phyloP scores from a whole-genome alignment of 192 early-diverging fungal species.

The Radiomyces spectabilis region DNA sequence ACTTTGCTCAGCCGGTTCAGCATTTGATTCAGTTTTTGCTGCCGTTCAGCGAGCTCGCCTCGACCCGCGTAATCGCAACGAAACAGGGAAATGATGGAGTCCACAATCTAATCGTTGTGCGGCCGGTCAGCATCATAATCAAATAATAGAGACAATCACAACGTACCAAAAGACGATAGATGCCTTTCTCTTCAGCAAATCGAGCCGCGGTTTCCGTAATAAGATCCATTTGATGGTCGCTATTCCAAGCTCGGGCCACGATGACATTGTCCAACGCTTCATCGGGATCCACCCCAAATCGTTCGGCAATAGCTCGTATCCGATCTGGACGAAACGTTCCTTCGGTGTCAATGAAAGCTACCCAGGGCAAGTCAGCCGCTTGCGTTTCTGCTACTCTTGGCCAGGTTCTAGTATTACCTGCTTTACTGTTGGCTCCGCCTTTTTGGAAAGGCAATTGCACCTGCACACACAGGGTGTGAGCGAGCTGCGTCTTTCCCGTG shows the following conservation, averaged over 20 bases:
- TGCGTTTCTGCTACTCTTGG: neutral
- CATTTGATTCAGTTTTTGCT: conserved; percentile 76
- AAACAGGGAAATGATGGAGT: conserved; percentile 79
- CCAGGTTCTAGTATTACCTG: conserved; percentile 13
- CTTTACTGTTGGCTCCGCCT: conserved; percentile 76
- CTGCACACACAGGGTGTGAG: conserved; percentile 71
- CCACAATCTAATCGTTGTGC: conserved; percentile 52
- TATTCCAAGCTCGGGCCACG: conserved; percentile 74
- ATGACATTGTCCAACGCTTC: conserved; percentile 70
- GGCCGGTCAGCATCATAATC: neutral
- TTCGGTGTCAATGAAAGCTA: conserved; percentile 40
- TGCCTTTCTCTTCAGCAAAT: conserved; percentile 61
- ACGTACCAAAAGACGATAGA: conserved; percentile 47
- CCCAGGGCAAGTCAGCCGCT: too few relatives aligned
- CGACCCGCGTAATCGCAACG: conserved; percentile 77
- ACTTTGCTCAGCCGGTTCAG: conserved; percentile 63
- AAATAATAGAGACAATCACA: neutral
- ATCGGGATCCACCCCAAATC: conserved; percentile 58
- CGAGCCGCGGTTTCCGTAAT: conserved; percentile 64
- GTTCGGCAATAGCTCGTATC: conserved; percentile 62
- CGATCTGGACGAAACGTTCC: conserved; percentile 82
- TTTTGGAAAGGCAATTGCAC: conserved; percentile 61
- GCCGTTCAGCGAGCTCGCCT: conserved; percentile 80
- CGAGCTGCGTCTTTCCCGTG: conserved; percentile 81
- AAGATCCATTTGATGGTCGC: conserved; percentile 79